phyloP scores from a whole-genome alignment of 1,284 basidiomycete species.

The Ustilago loliicola region DNA sequence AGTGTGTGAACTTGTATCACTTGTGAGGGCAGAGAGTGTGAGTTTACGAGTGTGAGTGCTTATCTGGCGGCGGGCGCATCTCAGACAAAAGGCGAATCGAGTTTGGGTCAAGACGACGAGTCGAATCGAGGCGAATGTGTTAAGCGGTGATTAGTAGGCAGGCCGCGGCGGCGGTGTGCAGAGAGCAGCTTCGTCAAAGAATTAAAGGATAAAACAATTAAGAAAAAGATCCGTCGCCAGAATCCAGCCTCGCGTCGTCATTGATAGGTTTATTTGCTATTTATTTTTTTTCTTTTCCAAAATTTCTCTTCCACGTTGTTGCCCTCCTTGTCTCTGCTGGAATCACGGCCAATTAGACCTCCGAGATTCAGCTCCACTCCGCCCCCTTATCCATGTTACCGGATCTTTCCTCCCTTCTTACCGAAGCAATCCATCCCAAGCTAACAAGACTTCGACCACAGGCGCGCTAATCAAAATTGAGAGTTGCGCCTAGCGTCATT shows the following conservation, averaged over 20 bases:
- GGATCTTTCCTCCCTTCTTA: background rate
- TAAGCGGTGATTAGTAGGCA: no score
- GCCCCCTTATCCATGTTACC: background rate
- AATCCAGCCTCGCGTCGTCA: conserved; percentile 15
- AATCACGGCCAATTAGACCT: conserved; percentile 1
- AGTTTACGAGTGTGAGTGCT: background rate
- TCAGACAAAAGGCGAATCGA: background rate
- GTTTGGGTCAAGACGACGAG: conserved; percentile 1
- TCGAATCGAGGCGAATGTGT: background rate
- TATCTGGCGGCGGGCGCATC: background rate
- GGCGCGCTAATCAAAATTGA: no score
- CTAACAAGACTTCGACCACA: background rate
- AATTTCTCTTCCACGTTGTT: no score
- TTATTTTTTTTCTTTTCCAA: background rate
- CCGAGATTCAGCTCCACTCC: background rate
- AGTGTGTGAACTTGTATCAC: background rate
- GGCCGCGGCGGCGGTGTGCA: background rate
- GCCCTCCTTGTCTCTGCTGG: background rate
- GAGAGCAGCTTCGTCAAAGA: background rate
- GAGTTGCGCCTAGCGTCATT: no score
- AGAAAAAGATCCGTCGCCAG: background rate
- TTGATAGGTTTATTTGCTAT: background rate
- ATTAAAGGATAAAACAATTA: background rate
- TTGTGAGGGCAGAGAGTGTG: background rate
- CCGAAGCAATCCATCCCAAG: background rate